A percentile compares a stretch with the other conserved stretches of the same genome.
Conservation (phyloP, 176 grass and related monocot genomes). For the Elymus sibiricus region DNA sequence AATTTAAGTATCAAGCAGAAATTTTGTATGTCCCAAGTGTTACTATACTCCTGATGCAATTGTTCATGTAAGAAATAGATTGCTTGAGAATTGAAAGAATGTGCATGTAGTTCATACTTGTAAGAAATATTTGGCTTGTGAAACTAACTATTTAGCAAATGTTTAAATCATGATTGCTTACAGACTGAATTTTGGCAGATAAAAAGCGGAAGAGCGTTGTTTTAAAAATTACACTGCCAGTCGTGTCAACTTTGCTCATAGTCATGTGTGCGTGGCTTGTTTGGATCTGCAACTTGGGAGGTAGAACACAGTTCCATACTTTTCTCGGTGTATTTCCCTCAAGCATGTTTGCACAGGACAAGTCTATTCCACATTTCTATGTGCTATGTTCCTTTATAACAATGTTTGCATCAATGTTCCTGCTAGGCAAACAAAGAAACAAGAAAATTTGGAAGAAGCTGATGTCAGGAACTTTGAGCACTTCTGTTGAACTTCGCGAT, state of each 20-base stretch:
- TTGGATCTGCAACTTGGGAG: not conserved
- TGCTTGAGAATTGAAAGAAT: not conserved
- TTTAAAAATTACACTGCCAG: not conserved
- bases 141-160: not conserved
- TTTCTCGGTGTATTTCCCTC: not conserved
- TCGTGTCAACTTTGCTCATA: conserved; percentile 2
- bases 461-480: not conserved
- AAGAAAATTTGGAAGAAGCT: not conserved
- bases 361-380: not conserved
- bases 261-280: not conserved
- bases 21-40: not conserved
- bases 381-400: not conserved
- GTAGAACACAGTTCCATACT: not conserved
- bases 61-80: not conserved
- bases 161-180: not conserved
- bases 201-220: not conserved
- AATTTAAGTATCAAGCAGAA: not conserved
- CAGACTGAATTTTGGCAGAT: not conserved
- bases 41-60: not conserved
- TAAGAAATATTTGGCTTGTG: not conserved
- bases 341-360: not conserved
- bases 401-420: not conserved
- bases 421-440: not conserved
- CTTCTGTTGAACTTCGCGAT: not conserved
- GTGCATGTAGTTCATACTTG: not conserved